Evolutionary conservation across 1,284 basidiomycete genomes (phyloP), one percentile per base, ranked within the genome.

Genomic region (Ustilago vetiveriae): DNA sequence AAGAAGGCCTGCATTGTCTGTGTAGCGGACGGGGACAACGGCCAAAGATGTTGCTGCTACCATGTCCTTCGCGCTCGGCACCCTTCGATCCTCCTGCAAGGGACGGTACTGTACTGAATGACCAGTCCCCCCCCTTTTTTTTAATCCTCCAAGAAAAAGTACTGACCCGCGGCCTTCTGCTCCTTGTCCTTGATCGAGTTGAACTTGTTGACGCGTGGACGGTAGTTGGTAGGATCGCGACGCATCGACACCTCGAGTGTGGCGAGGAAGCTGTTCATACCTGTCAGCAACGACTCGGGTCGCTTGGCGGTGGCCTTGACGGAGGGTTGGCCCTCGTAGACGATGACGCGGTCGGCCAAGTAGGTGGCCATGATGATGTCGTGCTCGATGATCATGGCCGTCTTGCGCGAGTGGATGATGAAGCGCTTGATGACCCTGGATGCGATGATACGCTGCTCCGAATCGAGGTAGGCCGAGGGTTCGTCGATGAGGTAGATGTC

Each of bases 181-280:
- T 82, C 80, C 73, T 82, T 82, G 59, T 82, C 80, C 69, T 82
- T 82, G 56, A 82, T 71, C 49, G 74, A 77, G 72, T 78, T 77
- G 58, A 79, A 66, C 72, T 82, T 82, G 78, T 82, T 82, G 38
- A 82, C 76, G 24, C 80, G 58, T 30, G 80, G 80, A 13, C 80
- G 65, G 66, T 80, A 71, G 56, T 79, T 82, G 43, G 79, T 81
- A 14, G 79, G 79, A 39, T 82, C 80, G 36, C 80, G 66, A 48
- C 80, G 74, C 77, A 82, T 81, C 51, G 73, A 77, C 11, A 82
- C 80, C 33, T 82, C 79, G 19, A 82, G 52, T 6, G 71, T 73
- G 7, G 73, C 71, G 42, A 82, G 59, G 79, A 82, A 82, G 38
- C 69, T 60, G 73, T 82, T 82, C 80, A 82, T 82, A 36, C 80